These are phyloP conservation scores for Dothiorella sarmentorum DNA, from an alignment of 2,329 filamentous ascomycete genomes.

Conservation along the genomic window DNA sequence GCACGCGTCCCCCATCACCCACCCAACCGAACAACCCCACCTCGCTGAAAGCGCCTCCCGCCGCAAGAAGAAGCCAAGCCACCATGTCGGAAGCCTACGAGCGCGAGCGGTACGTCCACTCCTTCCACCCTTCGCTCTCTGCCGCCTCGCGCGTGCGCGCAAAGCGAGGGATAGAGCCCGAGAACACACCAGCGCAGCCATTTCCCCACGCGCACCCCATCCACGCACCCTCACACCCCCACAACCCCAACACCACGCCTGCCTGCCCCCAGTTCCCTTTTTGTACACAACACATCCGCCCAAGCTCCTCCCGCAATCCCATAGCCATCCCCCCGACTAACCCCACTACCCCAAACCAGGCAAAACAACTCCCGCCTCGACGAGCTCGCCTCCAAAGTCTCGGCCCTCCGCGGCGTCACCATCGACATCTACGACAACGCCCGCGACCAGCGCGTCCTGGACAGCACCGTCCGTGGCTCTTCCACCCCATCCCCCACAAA, in stretches of 20 bases:
- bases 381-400: constrained; percentile 86
- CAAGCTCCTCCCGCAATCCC: constrained; percentile 3
- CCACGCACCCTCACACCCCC: background rate
- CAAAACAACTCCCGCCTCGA: constrained; percentile 96
- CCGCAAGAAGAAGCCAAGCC: constrained; percentile 8
- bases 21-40: background rate
- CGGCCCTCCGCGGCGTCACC: constrained; percentile 86
- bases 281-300: no score
- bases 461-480: constrained; percentile 67
- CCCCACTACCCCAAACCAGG: constrained; percentile 40
- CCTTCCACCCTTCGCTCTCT: background rate
- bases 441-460: constrained; percentile 79
- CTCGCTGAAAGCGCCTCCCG: background rate
- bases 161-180: background rate
- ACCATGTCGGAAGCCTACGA: constrained; percentile 58
- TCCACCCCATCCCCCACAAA: background rate
- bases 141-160: background rate
- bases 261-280: no score
- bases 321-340: constrained; percentile 18
- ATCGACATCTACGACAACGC: constrained; percentile 98
- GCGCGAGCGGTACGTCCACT: constrained; percentile 52
- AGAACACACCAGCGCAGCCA: background rate
- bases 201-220: background rate
- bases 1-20: background rate
- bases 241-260: background rate